These are phyloP conservation scores for Tetracladium setigerum DNA, from an alignment of 495 filamentous ascomycete genomes.

Conservation along the genomic window DNA sequence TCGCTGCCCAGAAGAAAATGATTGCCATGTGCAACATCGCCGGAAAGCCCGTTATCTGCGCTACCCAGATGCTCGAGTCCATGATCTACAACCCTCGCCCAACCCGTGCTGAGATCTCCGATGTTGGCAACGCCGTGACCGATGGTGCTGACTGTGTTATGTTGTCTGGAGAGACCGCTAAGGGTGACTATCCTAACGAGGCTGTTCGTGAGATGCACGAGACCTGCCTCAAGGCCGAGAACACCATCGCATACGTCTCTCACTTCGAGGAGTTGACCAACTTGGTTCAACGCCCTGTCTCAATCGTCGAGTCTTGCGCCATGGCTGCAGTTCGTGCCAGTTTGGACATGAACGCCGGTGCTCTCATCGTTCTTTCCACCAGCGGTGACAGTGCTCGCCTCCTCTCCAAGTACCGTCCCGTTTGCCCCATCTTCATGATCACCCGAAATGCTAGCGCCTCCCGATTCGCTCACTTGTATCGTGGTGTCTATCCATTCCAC, in stretches of 20 bases:
- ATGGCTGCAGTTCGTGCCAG: constrained; percentile 93
- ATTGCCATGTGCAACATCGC: constrained; percentile 99
- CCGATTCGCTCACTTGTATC: constrained; percentile 90
- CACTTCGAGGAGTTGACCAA: constrained; percentile 91
- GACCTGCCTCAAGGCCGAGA: constrained; percentile 91
- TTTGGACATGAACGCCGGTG: constrained; percentile 91
- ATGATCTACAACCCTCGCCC: constrained; percentile 99
- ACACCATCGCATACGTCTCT: constrained; percentile 91
- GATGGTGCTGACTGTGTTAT: constrained; percentile 99
- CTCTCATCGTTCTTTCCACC: constrained; percentile 90
- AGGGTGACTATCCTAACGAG: constrained; percentile 89
- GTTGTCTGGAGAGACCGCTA: constrained; percentile 98
- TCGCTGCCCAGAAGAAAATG: constrained; percentile 99
- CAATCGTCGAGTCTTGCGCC: constrained; percentile 82
- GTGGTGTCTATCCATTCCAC: constrained; percentile 94
- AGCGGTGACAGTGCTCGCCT: constrained; percentile 86
- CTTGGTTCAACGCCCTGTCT: constrained; percentile 71
- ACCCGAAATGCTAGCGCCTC: constrained; percentile 77
- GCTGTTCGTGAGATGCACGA: constrained; percentile 97
- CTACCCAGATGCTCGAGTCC: constrained; percentile 86
- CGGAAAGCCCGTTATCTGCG: constrained; percentile 94
- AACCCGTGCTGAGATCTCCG: constrained; percentile 94
- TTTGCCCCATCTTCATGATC: constrained; percentile 98
- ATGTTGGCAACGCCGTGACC: constrained; percentile 95
- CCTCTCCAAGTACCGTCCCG: constrained; percentile 94